Conservation (phyloP, 495 filamentous ascomycete species). For the Hypoxylon cercidicola region DNA sequence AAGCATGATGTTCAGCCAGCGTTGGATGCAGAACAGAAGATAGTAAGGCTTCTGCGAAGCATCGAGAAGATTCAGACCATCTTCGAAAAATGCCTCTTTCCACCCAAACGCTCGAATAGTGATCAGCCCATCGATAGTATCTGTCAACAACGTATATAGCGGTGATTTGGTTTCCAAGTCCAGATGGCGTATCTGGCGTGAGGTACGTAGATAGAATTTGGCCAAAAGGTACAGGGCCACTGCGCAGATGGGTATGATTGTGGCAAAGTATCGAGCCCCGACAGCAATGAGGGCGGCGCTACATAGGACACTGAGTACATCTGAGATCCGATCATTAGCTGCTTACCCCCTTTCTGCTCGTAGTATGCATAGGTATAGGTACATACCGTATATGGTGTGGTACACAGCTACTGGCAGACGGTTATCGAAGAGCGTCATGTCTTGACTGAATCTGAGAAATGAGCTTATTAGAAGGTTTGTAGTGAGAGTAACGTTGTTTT, state of each 20-base stretch:
- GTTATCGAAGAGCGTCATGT: conserved; percentile 69
- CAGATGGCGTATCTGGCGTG: conserved; percentile 69
- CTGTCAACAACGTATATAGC: conserved; percentile 68
- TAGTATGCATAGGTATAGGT: not conserved
- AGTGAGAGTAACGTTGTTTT: conserved; percentile 9
- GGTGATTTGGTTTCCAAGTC: conserved; percentile 71
- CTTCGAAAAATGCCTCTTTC: conserved; percentile 31
- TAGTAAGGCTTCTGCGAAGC: conserved; percentile 54
- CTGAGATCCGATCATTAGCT: conserved; percentile 36
- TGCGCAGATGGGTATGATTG: conserved; percentile 48
- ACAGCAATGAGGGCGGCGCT: conserved; percentile 52
- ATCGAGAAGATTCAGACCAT: conserved; percentile 45
- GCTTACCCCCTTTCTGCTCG: not conserved
- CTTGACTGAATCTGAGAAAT: conserved; percentile 65
- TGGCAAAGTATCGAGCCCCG: conserved; percentile 55
- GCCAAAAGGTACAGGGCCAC: conserved; percentile 63
- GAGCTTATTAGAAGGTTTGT: conserved; percentile 5
- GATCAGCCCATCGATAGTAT: conserved; percentile 55
- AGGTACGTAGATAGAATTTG: conserved; percentile 71
- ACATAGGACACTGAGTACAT: conserved; percentile 45
- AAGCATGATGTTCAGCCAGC: conserved; percentile 58
- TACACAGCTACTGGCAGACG: conserved; percentile 50
- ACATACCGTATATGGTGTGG: conserved; percentile 31
- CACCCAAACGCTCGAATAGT: conserved; percentile 63
- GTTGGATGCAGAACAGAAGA: conserved; percentile 55